Evolutionary conservation across 169 alveolate genomes (phyloP), one percentile per base, ranked within the genome.

Genomic region (Plasmodium vinckei): DNA sequence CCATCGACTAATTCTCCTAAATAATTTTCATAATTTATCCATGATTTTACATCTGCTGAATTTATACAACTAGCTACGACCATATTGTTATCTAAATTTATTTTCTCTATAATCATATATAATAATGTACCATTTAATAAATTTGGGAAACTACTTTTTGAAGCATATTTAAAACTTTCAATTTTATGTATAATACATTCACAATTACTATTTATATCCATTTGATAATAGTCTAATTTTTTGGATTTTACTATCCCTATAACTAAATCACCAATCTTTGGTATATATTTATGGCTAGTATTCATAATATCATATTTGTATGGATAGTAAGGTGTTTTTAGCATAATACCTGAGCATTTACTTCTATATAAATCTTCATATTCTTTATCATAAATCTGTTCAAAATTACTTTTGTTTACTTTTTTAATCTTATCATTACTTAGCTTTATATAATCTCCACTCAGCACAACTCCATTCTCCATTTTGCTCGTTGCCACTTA

Each of bases 231-330:
- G 73, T 93, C 96, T 59, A 67, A 33, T 59, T 92, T 93, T 46
- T 93, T 92, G 9, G 92, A 60, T 39, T 87, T 90, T n/a, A 93
- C 88, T 19, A 93, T 88, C 9, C 95, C 96, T 21, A 93, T 69
- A 12, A 93, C 94, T 54, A 89, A 93, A 70, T 93, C 96, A 9
- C 96, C 96, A 27, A 89, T 91, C 53, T 65, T 93, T 49, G 96
- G 96, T 49, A 82, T 70, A 71, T 93, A 93, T 33, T 82, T 82
- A 68, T 82, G 27, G 17, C 90, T 82, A n/a, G 84, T 82, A 53
- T 82, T 82, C 90, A 82, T 82, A 42, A 82, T 49, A 19, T 68
- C 84, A 42, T 65, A 69, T 39, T 82, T 82, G 15, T 82, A 82
- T 1, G 90, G 90, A 82, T 82, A 82, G 25, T 82, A 69, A 44